These are phyloP conservation scores for Fomitopsis serialis DNA, from an alignment of 768 basidiomycete species.

Conservation along the genomic window DNA sequence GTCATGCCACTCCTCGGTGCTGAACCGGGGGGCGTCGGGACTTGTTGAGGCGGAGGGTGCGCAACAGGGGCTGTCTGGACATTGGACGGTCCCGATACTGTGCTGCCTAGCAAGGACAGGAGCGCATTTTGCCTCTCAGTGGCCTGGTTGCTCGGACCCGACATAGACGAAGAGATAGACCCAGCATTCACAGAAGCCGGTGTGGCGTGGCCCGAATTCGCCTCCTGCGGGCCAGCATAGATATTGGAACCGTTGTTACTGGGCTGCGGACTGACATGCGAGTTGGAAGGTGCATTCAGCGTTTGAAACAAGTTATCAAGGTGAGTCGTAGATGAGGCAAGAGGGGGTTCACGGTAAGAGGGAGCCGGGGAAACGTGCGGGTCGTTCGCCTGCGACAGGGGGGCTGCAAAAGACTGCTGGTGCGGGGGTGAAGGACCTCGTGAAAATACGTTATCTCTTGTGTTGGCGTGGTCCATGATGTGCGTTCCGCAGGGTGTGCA, in stretches of 20 bases:
- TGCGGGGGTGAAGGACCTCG: slow-evolving; percentile 26
- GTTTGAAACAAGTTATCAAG: slow-evolving; percentile 69
- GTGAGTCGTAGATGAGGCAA: slow-evolving; percentile 47
- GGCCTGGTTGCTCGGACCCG: slow-evolving; percentile 30
- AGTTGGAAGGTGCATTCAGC: slow-evolving; percentile 33
- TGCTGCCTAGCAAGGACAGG: slow-evolving; percentile 55
- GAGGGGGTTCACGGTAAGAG: slow-evolving; percentile 31
- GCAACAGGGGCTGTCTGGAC: slow-evolving; percentile 20
- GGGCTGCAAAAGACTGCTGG: slow-evolving; percentile 15
- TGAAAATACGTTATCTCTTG: slow-evolving; percentile 26
- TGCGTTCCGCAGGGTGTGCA: slow-evolving; percentile 1
- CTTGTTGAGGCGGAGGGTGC: slow-evolving; percentile 45
- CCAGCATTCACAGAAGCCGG: slow-evolving; percentile 35
- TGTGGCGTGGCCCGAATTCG: slow-evolving; percentile 39
- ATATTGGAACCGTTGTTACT: slow-evolving; percentile 16
- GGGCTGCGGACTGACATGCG: slow-evolving; percentile 33
- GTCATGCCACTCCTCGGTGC: slow-evolving; percentile 47
- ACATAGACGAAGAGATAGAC: slow-evolving; percentile 35
- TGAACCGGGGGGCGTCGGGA: slow-evolving; percentile 65
- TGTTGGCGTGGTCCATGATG: slow-evolving; percentile 23
- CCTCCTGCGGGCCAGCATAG: slow-evolving; percentile 23
- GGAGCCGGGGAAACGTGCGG: slow-evolving; percentile 27
- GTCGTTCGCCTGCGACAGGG: slow-evolving; percentile 20
- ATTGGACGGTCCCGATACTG: slow-evolving; percentile 36
- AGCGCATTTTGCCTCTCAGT: slow-evolving; percentile 73